Evolutionary conservation across 495 filamentous ascomycete genomes (phyloP).

Genomic region (Neurospora africana): DNA sequence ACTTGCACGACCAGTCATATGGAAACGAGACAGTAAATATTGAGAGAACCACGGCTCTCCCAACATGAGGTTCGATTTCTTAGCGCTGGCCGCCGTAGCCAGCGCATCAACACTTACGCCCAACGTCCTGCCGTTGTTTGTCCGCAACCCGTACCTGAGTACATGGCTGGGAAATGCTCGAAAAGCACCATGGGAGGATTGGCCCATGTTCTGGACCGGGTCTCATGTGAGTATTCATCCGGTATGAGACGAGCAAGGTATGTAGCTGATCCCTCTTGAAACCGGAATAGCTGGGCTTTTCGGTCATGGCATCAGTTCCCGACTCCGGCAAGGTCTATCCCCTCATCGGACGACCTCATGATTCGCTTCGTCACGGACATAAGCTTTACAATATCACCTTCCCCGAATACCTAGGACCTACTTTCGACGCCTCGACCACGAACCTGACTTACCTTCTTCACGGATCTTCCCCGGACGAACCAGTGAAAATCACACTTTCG

Average conservation of each 20-base stretch:
- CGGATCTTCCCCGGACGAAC: conserved; percentile 26
- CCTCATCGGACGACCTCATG: conserved; percentile 76
- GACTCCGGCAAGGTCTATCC: conserved; percentile 67
- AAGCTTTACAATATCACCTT: conserved; percentile 52
- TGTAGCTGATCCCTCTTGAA: background rate
- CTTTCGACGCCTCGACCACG: conserved; percentile 87
- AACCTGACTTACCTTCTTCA: conserved; percentile 76
- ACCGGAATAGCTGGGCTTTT: conserved; percentile 56
- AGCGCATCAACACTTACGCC: conserved; percentile 52
- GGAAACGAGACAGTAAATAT: background rate
- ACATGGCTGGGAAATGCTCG: conserved; percentile 76
- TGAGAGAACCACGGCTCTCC: background rate
- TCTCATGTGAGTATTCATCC: conserved; percentile 34
- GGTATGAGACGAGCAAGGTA: background rate
- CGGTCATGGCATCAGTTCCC: conserved; percentile 67
- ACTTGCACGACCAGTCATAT: background rate
- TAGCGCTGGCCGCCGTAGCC: conserved; percentile 28
- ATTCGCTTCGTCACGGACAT: conserved; percentile 48
- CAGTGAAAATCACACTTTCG: conserved; percentile 59
- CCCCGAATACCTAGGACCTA: conserved; percentile 65
- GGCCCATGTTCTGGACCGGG: conserved; percentile 94
- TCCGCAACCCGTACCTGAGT: conserved; percentile 86
- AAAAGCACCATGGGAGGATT: conserved; percentile 75
- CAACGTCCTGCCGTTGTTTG: conserved; percentile 75
- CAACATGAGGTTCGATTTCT: conserved; percentile 21